Percentiles rank a stretch among this genome's conserved stretches.
These are phyloP conservation scores for Luffa aegyptiaca DNA, from an alignment of 306 rosid species.

Conservation along the genomic window DNA sequence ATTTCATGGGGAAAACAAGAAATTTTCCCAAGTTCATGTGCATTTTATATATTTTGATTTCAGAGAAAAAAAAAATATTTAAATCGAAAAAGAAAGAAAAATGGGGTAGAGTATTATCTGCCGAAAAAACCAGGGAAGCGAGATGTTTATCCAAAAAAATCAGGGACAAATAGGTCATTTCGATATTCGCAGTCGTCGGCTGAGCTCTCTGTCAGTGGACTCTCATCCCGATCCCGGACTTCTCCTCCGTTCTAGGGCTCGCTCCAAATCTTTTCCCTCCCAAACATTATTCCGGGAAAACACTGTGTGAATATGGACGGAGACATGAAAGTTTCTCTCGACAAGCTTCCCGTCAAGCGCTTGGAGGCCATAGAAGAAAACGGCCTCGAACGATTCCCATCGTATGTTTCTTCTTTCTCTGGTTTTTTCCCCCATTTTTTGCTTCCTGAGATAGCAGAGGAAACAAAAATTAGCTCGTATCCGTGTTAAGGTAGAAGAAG, in stretches of 20 bases:
- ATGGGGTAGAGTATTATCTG: neutral
- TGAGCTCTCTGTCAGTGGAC: neutral
- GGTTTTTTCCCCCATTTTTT: neutral
- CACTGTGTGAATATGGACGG: constrained; percentile 35
- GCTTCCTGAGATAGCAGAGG: neutral
- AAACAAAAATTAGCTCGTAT: neutral
- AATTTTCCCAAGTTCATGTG: no score
- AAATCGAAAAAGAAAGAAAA: neutral
- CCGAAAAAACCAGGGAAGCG: neutral
- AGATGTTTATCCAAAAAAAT: neutral
- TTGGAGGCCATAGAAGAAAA: constrained; percentile 77
- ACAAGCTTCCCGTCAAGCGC: constrained; percentile 86
- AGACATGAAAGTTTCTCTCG: constrained; percentile 48
- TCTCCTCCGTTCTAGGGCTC: constrained; percentile 6
- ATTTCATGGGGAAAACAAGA: no score
- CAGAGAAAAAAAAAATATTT: no score
- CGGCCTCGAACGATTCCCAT: constrained; percentile 70
- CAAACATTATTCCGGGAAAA: neutral
- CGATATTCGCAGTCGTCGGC: neutral
- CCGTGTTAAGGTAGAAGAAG: neutral
- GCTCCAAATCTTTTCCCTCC: neutral
- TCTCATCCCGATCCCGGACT: neutral
- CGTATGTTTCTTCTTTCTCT: constrained; percentile 30
- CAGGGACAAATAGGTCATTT: neutral
- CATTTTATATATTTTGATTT: no score